A percentile compares a stretch with the other conserved stretches of the same genome.
These are phyloP conservation scores for Carex pumila DNA, from an alignment of 176 grass and related monocot species.

Conservation along the genomic window DNA sequence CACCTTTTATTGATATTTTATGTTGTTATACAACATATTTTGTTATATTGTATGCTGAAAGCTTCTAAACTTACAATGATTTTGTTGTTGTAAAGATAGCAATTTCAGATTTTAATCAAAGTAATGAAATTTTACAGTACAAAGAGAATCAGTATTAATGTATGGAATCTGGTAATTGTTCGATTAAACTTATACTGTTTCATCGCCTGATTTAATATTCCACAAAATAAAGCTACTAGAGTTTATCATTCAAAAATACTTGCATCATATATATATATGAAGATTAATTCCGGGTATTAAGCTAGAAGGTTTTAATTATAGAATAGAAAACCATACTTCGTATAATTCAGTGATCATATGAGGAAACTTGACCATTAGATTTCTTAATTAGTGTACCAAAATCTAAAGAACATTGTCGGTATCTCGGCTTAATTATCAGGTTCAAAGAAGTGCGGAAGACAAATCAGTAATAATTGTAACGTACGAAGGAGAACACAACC, in stretches of 20 bases:
- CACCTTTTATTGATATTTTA: not conserved
- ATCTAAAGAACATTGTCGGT: not conserved
- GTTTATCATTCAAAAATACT: not conserved
- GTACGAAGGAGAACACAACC: slow-evolving; percentile 94
- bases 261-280: not conserved
- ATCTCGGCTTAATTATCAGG: slow-evolving; percentile 31
- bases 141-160: not conserved
- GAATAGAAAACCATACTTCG: not conserved
- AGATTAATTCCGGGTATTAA: not conserved
- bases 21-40: not conserved
- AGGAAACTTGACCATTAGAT: not conserved
- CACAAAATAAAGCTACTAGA: not conserved
- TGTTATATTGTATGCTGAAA: not conserved
- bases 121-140: not conserved
- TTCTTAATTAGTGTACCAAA: not conserved
- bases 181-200: not conserved
- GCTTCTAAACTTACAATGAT: not conserved
- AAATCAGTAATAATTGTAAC: slow-evolving; percentile 65
- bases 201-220: not conserved
- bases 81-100: not conserved
- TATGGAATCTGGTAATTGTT: not conserved
- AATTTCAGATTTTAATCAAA: not conserved
- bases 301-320: not conserved
- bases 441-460: slow-evolving; percentile 88
- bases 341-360: not conserved